Evolutionary conservation across 148 eudicot genomes (phyloP), one percentile per base, ranked within the genome.

Genomic region (Polygonum aviculare): DNA sequence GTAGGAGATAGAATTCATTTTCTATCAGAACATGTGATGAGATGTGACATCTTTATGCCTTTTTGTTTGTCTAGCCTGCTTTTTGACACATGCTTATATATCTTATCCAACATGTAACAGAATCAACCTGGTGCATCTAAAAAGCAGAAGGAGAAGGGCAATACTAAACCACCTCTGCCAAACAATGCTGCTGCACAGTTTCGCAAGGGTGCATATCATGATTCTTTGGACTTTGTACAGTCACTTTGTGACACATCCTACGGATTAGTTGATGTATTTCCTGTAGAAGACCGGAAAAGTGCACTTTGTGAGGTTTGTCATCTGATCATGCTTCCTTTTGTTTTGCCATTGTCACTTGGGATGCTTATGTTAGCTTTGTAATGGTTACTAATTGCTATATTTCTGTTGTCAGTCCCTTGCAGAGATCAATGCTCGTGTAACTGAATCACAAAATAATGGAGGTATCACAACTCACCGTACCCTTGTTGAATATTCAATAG

Each of bases 211-310:
- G 89, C 96, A 62, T 92, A 95, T 81, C 97, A 95, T 18, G 92
- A 89, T 82, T 95, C 99, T 36, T 83, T 95, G 73, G 99, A 95
- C 81, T 95, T 92, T 81, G 99, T 95, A 72, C 94, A 85, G 35
- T 89, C 94, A 35, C 82, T 95, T 31, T 92, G 99, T 89, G 99
- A 95, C 62, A 95, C 96, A 44, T 95, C 99, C 60, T 95, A 90
- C 77, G 99, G 96, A 80, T 87, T 95, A 81, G 90, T 95, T 75
- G 99, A 95, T 73, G 91, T 92, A 44, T 95, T 92, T 87, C 99
- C 97, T 12, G 51, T 88, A 78, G 99, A 92, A 82, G 97, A 95
- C 82, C 96, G 99, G 40, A 90, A 92, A 89, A 84, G 89, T 76
- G 99, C 97, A 19, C 96, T 95, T 75, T 83, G 90, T 72, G 99